Conservation (phyloP, 73 alveolate genomes). For the Paraurostyla sp. region DNA sequence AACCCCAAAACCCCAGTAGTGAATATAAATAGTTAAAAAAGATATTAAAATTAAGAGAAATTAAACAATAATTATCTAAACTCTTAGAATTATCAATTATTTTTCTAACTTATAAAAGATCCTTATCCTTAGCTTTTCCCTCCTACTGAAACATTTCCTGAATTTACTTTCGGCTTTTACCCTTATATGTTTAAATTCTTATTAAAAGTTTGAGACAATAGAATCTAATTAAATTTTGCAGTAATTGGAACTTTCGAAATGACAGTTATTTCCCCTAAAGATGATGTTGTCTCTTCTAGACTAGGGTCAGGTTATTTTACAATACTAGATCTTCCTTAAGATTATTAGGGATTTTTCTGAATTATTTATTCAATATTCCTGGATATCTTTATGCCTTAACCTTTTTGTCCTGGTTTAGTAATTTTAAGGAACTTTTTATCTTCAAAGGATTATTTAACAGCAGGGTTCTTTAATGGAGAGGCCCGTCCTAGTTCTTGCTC, state of each 20-base stretch:
- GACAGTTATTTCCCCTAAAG: not conserved
- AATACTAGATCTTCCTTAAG: constrained; percentile 3
- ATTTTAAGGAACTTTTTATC: not conserved
- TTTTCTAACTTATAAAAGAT: too few relatives aligned
- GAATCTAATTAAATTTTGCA: not conserved
- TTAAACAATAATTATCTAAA: too few relatives aligned
- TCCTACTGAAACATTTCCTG: too few relatives aligned
- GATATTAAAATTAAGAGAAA: too few relatives aligned
- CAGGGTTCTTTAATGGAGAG: not conserved
- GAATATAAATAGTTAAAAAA: too few relatives aligned
- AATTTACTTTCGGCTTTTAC: too few relatives aligned
- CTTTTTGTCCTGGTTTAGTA: not conserved
- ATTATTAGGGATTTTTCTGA: not conserved
- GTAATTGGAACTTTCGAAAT: not conserved
- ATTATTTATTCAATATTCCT: constrained; percentile 1
- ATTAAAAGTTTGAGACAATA: not conserved
- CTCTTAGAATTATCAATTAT: too few relatives aligned
- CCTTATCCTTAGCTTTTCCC: too few relatives aligned
- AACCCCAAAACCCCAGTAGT: too few relatives aligned
- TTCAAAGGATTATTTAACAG: not conserved
- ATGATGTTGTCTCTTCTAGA: not conserved
- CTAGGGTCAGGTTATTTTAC: not conserved
- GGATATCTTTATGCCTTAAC: not conserved
- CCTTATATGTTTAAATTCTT: too few relatives aligned
- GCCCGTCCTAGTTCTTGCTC: not conserved